phyloP scores from a whole-genome alignment of 768 basidiomycete genomes.

The Termitomyces sp. region DNA sequence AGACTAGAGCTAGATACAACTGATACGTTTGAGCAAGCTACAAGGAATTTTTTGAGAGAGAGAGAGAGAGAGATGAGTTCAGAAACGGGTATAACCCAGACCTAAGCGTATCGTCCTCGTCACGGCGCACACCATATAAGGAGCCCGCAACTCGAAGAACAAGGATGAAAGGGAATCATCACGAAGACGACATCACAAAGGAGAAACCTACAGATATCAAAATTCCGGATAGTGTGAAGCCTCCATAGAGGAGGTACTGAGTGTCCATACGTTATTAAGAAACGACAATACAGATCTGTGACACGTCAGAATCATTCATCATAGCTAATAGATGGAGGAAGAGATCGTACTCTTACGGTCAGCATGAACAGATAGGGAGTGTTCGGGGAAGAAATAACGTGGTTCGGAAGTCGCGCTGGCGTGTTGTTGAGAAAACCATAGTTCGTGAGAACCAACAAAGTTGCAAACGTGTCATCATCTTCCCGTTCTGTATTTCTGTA shows the following conservation, averaged over 20 bases:
- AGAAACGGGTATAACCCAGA: constrained; percentile 39
- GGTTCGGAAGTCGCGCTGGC: constrained; percentile 6
- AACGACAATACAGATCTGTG: constrained; percentile 5
- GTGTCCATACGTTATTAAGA: constrained; percentile 22
- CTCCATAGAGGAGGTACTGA: constrained; percentile 29
- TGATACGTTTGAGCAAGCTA: constrained; percentile 26
- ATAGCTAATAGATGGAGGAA: background rate
- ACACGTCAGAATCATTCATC: constrained; percentile 1
- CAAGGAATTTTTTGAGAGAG: constrained; percentile 1
- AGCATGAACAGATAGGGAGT: constrained; percentile 9
- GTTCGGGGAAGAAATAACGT: constrained; percentile 4
- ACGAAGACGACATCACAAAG: constrained; percentile 6
- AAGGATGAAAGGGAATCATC: constrained; percentile 85
- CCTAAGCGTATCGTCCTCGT: constrained; percentile 60
- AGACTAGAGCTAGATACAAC: constrained; percentile 65
- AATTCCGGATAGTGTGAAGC: constrained; percentile 25
- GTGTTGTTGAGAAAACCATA: background rate
- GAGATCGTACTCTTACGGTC: constrained; percentile 6
- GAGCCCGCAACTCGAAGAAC: constrained; percentile 82
- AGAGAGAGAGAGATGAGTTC: constrained; percentile 17
- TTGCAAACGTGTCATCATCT: constrained; percentile 8
- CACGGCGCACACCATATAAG: constrained; percentile 43
- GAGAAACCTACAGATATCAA: constrained; percentile 32
- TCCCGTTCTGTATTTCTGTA: background rate
- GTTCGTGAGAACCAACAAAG: constrained; percentile 12